Percentiles rank a stretch among this genome's conserved stretches.
These are phyloP conservation scores for Trichoderma atroviride DNA, from an alignment of 2,329 filamentous ascomycete species.

Conservation along the genomic window DNA sequence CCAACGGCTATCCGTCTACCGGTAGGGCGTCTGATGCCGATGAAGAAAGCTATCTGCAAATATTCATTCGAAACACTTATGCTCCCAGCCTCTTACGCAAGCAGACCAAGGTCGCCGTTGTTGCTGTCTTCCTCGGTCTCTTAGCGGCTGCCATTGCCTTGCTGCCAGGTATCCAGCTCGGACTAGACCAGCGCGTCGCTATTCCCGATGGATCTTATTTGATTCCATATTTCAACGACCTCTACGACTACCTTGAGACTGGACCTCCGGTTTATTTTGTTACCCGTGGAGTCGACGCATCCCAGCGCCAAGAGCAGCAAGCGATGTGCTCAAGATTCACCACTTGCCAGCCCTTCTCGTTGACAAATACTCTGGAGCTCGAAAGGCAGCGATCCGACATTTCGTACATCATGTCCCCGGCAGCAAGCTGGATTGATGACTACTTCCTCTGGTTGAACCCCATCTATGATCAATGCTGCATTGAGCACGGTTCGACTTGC, in stretches of 20 bases:
- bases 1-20: constrained; percentile 59
- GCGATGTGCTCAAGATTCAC: constrained; percentile 90
- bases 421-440: constrained; percentile 96
- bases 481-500: constrained; percentile 71
- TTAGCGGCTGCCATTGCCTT: constrained; percentile 85
- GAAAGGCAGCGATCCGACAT: constrained; percentile 87
- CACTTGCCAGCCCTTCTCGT: constrained; percentile 79
- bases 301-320: constrained; percentile 74
- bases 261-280: constrained; percentile 98
- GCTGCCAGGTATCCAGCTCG: constrained; percentile 81
- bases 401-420: constrained; percentile 84
- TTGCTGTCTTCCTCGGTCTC: constrained; percentile 82
- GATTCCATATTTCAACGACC: constrained; percentile 93
- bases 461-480: constrained; percentile 69
- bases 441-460: constrained; percentile 98
- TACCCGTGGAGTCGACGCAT: constrained; percentile 77
- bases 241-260: constrained; percentile 88
- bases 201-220: constrained; percentile 93
- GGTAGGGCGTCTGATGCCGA: constrained; percentile 69
- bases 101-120: constrained; percentile 74
- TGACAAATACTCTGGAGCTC: constrained; percentile 89
- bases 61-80: constrained; percentile 88
- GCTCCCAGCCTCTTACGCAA: constrained; percentile 79
- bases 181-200: constrained; percentile 91
- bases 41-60: constrained; percentile 81